Conservation (phyloP, 2,329 filamentous ascomycete genomes). For the Pseudocercospora eumusae region DNA sequence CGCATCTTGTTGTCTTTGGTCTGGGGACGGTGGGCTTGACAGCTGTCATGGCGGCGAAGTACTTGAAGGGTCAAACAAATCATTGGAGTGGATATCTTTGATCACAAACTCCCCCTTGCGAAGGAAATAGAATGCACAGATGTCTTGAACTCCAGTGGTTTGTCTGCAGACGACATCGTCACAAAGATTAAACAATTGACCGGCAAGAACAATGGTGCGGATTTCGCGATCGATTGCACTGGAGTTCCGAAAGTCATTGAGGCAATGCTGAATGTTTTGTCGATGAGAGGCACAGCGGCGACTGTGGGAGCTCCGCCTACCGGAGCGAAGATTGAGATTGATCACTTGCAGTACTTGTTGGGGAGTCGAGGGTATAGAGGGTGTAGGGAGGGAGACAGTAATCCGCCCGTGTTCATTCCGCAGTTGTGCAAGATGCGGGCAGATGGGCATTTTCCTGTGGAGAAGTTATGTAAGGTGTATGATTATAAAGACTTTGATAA, state of each 20-base stretch:
- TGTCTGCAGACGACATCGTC: conserved; percentile 13
- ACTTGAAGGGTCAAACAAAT: conserved; percentile 23
- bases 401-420: conserved; percentile 25
- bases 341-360: conserved; percentile 21
- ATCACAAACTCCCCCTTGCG: conserved; percentile 25
- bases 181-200: conserved; percentile 24
- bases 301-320: conserved; percentile 27
- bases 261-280: conserved; percentile 22
- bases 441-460: conserved; percentile 27
- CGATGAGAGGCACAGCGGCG: conserved; percentile 27
- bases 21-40: conserved; percentile 28
- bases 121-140: conserved; percentile 26
- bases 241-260: conserved; percentile 27
- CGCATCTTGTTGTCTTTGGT: conserved; percentile 26
- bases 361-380: conserved; percentile 23
- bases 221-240: conserved; percentile 27
- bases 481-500: conserved; percentile 27
- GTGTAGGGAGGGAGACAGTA: conserved; percentile 23
- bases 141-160: conserved; percentile 22
- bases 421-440: conserved; percentile 25
- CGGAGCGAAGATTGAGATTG: conserved; percentile 25
- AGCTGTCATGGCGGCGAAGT: conserved; percentile 29
- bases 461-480: conserved; percentile 29
- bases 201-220: conserved; percentile 16
- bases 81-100: conserved; percentile 30